These are phyloP conservation scores for Apiospora aurea DNA, from an alignment of 2,329 filamentous ascomycete species.

Conservation along the genomic window DNA sequence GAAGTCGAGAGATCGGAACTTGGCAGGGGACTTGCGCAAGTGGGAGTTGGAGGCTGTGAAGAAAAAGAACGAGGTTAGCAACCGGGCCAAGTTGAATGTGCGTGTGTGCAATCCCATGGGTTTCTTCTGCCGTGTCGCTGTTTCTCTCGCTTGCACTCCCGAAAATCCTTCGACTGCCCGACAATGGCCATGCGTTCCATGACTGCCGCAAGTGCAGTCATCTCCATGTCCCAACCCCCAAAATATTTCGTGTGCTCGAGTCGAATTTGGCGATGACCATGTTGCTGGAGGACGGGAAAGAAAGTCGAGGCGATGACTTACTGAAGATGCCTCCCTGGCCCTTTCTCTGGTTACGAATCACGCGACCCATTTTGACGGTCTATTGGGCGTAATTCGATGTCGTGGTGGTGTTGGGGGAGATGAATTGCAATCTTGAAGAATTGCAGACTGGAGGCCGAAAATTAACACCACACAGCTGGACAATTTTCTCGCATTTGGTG, in stretches of 20 bases:
- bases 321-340: slow-evolving; percentile 45
- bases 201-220: not conserved
- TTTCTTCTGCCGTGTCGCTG: not conserved
- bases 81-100: slow-evolving; percentile 11
- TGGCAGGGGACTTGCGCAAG: slow-evolving; percentile 92
- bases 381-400: slow-evolving; percentile 17
- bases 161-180: not conserved
- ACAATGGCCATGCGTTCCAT: not conserved
- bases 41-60: slow-evolving; percentile 77
- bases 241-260: not conserved
- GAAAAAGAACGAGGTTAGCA: slow-evolving; percentile 24
- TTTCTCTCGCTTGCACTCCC: not conserved
- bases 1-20: slow-evolving; percentile 97
- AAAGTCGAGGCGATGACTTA: slow-evolving; percentile 36
- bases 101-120: not conserved
- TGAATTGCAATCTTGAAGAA: slow-evolving; percentile 18
- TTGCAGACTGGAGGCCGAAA: slow-evolving; percentile 22
- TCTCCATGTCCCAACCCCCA: not conserved
- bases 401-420: slow-evolving; percentile 20
- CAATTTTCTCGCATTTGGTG: slow-evolving; percentile 21
- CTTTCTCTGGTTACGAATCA: slow-evolving; percentile 45
- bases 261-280: slow-evolving; percentile 22
- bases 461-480: slow-evolving; percentile 20
- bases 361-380: slow-evolving; percentile 46
- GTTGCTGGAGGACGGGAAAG: slow-evolving; percentile 23